phyloP scores from a whole-genome alignment of 352 stramenopile genomes.

The Phytophthora agathidicida region DNA sequence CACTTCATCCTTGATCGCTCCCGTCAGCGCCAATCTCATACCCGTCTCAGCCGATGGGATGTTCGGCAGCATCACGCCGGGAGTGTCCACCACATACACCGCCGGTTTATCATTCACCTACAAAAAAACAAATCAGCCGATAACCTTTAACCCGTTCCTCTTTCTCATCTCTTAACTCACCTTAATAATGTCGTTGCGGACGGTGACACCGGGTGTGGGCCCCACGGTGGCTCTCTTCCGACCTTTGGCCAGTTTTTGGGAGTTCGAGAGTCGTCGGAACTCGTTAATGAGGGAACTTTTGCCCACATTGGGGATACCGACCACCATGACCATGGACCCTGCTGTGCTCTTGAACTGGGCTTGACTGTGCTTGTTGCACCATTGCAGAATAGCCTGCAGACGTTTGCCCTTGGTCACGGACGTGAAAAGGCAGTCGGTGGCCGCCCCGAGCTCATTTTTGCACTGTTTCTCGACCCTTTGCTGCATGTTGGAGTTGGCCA shows the following conservation, averaged over 20 bases:
- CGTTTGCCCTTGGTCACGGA: constrained; percentile 81
- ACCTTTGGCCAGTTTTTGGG: constrained; percentile 77
- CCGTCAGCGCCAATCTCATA: constrained; percentile 84
- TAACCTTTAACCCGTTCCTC: constrained; percentile 5
- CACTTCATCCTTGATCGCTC: constrained; percentile 88
- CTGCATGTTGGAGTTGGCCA: constrained; percentile 88
- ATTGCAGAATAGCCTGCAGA: constrained; percentile 77
- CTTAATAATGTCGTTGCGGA: constrained; percentile 91
- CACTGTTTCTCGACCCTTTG: constrained; percentile 73
- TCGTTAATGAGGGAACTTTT: constrained; percentile 92
- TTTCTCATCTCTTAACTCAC: constrained; percentile 23
- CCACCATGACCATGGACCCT: constrained; percentile 90
- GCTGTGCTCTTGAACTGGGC: constrained; percentile 87
- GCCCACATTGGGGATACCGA: constrained; percentile 91
- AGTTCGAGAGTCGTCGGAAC: constrained; percentile 77
- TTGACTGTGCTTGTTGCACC: constrained; percentile 75
- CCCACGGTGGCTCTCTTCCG: constrained; percentile 84
- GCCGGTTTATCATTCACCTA: constrained; percentile 86
- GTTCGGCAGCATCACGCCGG: constrained; percentile 89
- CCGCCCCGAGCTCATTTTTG: constrained; percentile 35
- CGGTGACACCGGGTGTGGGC: constrained; percentile 83
- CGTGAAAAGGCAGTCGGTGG: constrained; percentile 75
- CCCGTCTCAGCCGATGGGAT: constrained; percentile 80
- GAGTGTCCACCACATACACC: constrained; percentile 90
- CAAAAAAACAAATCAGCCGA: constrained; percentile 8